Evolutionary conservation across 2,329 filamentous ascomycete genomes (phyloP).

Genomic region (Apiospora aurea): DNA sequence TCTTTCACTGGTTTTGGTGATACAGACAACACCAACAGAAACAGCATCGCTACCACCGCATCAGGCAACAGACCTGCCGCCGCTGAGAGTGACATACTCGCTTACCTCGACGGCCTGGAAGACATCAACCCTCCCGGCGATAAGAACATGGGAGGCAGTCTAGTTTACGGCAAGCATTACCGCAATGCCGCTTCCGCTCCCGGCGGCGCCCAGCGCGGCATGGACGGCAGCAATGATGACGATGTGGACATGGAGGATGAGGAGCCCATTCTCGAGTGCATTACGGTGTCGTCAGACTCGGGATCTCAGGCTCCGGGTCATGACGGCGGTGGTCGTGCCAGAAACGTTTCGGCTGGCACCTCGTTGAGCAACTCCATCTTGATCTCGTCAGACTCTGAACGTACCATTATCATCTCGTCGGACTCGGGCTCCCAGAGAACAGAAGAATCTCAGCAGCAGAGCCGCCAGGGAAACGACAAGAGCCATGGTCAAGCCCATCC

Average conservation of each 20-base stretch:
- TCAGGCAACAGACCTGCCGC: neutral
- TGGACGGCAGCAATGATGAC: too few species aligned
- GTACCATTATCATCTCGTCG: neutral
- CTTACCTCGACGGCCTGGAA: neutral
- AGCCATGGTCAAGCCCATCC: neutral
- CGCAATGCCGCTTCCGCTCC: neutral
- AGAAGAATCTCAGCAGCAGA: neutral
- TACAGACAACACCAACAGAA: neutral
- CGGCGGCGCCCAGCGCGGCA: neutral
- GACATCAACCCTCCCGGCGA: neutral
- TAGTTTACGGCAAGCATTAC: neutral
- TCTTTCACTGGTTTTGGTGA: neutral
- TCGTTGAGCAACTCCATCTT: neutral
- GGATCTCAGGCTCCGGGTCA: neutral
- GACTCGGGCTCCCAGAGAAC: neutral
- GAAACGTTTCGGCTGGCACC: neutral
- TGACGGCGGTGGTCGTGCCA: neutral
- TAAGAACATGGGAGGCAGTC: neutral
- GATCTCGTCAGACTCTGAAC: neutral
- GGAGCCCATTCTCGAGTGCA: neutral
- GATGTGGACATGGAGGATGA: neutral
- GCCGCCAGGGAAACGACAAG: neutral
- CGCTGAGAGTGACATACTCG: neutral
- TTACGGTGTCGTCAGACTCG: neutral
- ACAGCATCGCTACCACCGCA: neutral